Evolutionary conservation across 495 filamentous ascomycete species (phyloP), one percentile per base, ranked within the genome.

Genomic region (Daldinia childiae): DNA sequence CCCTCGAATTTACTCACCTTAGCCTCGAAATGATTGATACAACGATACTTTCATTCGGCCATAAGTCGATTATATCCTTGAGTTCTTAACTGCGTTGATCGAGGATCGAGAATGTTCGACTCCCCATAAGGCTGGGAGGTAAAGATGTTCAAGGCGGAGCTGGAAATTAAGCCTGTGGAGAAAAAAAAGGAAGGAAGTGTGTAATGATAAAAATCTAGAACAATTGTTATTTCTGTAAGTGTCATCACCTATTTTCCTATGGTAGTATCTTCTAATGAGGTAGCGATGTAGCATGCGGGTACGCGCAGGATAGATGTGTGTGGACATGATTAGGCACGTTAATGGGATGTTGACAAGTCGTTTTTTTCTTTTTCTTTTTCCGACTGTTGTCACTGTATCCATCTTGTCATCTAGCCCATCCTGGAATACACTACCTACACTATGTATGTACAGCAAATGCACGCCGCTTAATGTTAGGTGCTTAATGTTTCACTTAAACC

Each of bases 311-410:
- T 9, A 64, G 43, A 69, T 61, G 58, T 69, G 67, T 59, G 43
- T 64, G 38, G 60, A 59, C 36, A 17, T 69, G 67, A 69, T 69
- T 69, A 69, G 67, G 61, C 55, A 69, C 51, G 51, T 52, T 51
- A 29, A 30, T 27, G 32, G 43, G 11, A 62, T 58, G 48, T 62
- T 27, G 50, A 62, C 65, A 62, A 62, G 65, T 62, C 65, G 58
- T 30, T 62, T 62, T 57, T 39, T 21, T 62, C 38, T 39, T 7
- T n/a, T 54, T 54, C 30, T 26, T 54, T 54, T 30, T 54, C 29
- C 51, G 54, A 21, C 54, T 57, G 29, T 17, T 57, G 27, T 36
- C 54, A 34, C 54, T 32, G 27, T 36, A 57, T 17, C n/a, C 50
- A 54, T 54, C 50, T 30, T 17, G 12, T 9, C 48, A 52, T 52